phyloP scores from a whole-genome alignment of 2,329 filamentous ascomycete species.

The Cadophora gregata region DNA sequence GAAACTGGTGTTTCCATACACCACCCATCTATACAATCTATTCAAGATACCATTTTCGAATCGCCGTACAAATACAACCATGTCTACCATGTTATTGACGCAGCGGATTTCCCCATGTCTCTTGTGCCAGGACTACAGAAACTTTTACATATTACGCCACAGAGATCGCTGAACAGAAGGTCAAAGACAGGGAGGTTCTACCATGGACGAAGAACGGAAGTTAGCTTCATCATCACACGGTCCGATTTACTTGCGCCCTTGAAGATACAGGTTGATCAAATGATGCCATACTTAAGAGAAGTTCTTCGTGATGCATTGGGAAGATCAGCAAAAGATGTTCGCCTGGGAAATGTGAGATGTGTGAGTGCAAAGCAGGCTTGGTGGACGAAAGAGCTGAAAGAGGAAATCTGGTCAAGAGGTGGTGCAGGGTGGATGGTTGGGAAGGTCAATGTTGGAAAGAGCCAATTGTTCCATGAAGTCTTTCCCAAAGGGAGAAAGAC shows the following conservation, averaged over 20 bases:
- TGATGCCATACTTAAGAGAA: conserved; percentile 85
- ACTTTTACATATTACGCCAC: conserved; percentile 71
- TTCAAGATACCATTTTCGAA: conserved; percentile 84
- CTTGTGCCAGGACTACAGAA: conserved; percentile 78
- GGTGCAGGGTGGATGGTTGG: conserved; percentile 95
- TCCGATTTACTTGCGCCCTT: conserved; percentile 84
- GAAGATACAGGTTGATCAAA: conserved; percentile 80
- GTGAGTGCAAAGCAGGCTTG: conserved; percentile 86
- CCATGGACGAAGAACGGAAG: conserved; percentile 71
- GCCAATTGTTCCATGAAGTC: conserved; percentile 83
- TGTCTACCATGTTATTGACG: conserved; percentile 93
- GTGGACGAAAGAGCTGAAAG: conserved; percentile 89
- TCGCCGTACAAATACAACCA: conserved; percentile 92
- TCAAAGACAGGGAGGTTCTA: conserved; percentile 70
- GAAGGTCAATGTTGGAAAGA: conserved; percentile 98
- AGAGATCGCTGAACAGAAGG: conserved; percentile 82
- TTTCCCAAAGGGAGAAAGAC: conserved; percentile 74
- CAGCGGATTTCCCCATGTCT: conserved; percentile 96
- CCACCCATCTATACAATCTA: conserved; percentile 80
- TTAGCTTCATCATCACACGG: conserved; percentile 91
- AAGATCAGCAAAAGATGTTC: conserved; percentile 67
- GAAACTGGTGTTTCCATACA: conserved; percentile 72
- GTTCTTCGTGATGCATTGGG: conserved; percentile 81
- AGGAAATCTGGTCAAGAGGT: conserved; percentile 82
- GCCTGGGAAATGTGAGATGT: conserved; percentile 85